These are phyloP conservation scores for Thamnidium elegans DNA, from an alignment of 192 early-diverging fungal species.

Conservation along the genomic window DNA sequence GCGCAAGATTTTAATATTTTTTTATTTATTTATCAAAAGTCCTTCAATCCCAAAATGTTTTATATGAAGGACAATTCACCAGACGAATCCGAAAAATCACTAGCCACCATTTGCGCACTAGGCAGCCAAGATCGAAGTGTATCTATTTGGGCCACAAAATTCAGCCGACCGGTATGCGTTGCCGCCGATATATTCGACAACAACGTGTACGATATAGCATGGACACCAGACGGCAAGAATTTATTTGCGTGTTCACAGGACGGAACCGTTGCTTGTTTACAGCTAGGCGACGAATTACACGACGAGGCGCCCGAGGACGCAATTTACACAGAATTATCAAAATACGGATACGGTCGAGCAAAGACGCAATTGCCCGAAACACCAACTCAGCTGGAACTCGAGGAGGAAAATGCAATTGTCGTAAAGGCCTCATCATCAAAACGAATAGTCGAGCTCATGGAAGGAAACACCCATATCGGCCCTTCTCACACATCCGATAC, in stretches of 20 bases:
- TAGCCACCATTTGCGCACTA: conserved; percentile 72
- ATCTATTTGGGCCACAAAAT: conserved; percentile 84
- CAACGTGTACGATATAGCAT: conserved; percentile 84
- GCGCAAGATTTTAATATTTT: not conserved
- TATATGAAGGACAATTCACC: conserved; percentile 21
- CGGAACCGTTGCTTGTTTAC: conserved; percentile 77
- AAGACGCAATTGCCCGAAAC: conserved; percentile 57
- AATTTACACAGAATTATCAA: conserved; percentile 47
- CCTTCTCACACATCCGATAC: not conserved
- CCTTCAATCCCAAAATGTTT: conserved; percentile 84
- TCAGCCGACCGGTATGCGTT: conserved; percentile 66
- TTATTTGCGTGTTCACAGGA: conserved; percentile 90
- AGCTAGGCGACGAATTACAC: conserved; percentile 73
- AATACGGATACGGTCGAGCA: conserved; percentile 46
- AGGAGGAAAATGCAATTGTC: conserved; percentile 46
- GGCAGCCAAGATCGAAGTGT: conserved; percentile 89
- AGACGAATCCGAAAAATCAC: conserved; percentile 26
- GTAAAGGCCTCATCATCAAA: conserved; percentile 3
- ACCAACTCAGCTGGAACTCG: conserved; percentile 60
- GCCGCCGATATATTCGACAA: conserved; percentile 75
- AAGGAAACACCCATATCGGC: conserved; percentile 10
- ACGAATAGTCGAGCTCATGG: conserved; percentile 34
- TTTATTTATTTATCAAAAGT: conserved; percentile 29
- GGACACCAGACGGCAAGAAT: conserved; percentile 72
- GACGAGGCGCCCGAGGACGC: conserved; percentile 59